phyloP scores from a whole-genome alignment of 371 early-diverging fungal genomes.

The Mycotypha africana region DNA sequence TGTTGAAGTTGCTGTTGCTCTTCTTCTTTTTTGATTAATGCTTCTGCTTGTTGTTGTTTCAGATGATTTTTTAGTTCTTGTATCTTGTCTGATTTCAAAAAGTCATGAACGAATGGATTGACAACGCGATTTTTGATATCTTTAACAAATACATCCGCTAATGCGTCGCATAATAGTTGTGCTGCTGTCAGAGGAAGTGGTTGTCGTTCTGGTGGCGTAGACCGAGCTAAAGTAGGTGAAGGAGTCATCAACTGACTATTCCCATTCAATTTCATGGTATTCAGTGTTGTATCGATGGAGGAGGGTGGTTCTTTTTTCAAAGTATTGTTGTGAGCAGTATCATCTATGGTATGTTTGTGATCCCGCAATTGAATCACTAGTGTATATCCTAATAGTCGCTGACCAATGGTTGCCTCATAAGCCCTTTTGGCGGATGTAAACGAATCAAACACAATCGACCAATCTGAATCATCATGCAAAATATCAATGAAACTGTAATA shows the following conservation, averaged over 20 bases:
- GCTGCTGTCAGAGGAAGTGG: constrained; percentile 26
- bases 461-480: constrained; percentile 51
- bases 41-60: too few species aligned
- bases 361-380: constrained; percentile 36
- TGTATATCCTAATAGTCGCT: constrained; percentile 40
- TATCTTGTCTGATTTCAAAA: constrained; percentile 31
- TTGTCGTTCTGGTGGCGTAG: neutral
- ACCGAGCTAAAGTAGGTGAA: neutral
- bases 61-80: constrained; percentile 13
- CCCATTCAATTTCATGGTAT: neutral
- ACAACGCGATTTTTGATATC: constrained; percentile 55
- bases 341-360: neutral
- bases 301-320: neutral
- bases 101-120: constrained; percentile 51
- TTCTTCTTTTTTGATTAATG: too few species aligned
- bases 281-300: neutral
- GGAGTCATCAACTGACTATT: too few species aligned
- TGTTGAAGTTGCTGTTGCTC: too few species aligned
- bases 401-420: constrained; percentile 36
- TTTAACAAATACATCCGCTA: constrained; percentile 55
- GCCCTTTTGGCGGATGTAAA: constrained; percentile 45
- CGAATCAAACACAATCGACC: constrained; percentile 56
- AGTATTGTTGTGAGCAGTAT: neutral
- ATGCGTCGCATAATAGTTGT: constrained; percentile 40
- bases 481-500: constrained; percentile 38